These are phyloP conservation scores for Aphanomyces cochlioides DNA, from an alignment of 352 stramenopile genomes.

Conservation along the genomic window DNA sequence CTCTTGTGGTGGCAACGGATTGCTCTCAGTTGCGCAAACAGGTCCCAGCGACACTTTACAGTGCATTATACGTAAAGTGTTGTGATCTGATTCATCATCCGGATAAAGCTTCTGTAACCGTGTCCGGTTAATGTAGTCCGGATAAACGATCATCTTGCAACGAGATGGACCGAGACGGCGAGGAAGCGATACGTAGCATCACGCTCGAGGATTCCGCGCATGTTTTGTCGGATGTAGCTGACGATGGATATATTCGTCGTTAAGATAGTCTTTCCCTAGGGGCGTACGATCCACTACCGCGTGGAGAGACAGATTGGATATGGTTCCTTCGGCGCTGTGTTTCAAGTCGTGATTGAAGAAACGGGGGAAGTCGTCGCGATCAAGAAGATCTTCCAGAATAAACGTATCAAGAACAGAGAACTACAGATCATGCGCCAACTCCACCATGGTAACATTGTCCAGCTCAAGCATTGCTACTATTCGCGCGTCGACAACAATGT, in stretches of 20 bases:
- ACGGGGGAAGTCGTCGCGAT: constrained; percentile 85
- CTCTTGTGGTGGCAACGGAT: no score
- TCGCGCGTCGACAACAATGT: constrained; percentile 42
- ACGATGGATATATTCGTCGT: neutral
- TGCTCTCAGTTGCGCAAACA: no score
- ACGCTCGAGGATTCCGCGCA: constrained; percentile 29
- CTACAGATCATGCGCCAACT: constrained; percentile 80
- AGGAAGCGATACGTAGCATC: constrained; percentile 28
- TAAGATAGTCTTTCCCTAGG: neutral
- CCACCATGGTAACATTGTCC: constrained; percentile 82
- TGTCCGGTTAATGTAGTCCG: no score
- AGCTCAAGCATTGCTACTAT: constrained; percentile 90
- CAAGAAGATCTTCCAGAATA: constrained; percentile 88
- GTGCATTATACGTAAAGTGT: no score
- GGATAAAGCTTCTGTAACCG: no score
- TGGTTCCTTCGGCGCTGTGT: constrained; percentile 78
- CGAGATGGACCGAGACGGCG: constrained; percentile 16
- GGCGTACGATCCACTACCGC: constrained; percentile 52
- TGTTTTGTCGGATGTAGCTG: constrained; percentile 28
- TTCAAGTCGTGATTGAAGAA: constrained; percentile 73
- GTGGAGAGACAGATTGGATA: constrained; percentile 85
- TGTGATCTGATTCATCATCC: no score
- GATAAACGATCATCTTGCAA: neutral
- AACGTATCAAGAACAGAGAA: constrained; percentile 79
- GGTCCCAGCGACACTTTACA: no score